phyloP scores from a whole-genome alignment of 1,284 basidiomycete species.

The Apiotrichum sp. region DNA sequence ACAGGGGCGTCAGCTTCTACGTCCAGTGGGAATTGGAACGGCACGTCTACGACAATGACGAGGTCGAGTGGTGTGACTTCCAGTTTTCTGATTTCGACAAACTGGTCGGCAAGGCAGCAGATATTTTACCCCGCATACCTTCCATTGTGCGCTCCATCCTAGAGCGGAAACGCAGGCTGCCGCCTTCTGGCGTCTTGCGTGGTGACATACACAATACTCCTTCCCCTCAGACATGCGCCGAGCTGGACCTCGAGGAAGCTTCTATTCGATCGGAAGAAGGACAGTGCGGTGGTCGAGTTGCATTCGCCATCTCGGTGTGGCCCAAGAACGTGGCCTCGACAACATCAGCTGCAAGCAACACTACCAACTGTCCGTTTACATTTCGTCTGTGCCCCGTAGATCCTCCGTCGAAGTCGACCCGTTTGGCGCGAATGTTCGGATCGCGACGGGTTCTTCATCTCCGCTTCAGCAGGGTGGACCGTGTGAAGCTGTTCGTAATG shows the following conservation, averaged over 20 bases:
- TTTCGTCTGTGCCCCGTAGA: constrained; percentile 21
- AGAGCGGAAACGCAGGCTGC: neutral
- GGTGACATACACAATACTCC: neutral
- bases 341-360: neutral
- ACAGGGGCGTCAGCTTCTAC: constrained; percentile 17
- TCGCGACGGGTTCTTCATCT: constrained; percentile 30
- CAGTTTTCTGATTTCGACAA: constrained; percentile 11
- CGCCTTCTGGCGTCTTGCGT: neutral
- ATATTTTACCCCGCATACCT: constrained; percentile 9
- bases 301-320: too few species aligned
- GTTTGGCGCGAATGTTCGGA: constrained; percentile 32
- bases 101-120: constrained; percentile 12
- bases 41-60: constrained; percentile 3
- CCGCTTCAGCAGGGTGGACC: constrained; percentile 13
- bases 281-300: constrained; percentile 22
- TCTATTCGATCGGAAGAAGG: constrained; percentile 13
- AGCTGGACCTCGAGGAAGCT: constrained; percentile 27
- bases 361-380: constrained; percentile 1
- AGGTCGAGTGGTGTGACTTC: constrained; percentile 21
- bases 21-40: constrained; percentile 34
- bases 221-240: neutral
- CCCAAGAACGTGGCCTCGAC: neutral
- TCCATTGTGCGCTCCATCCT: neutral
- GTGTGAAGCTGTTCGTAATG: constrained; percentile 14
- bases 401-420: constrained; percentile 30